These are phyloP conservation scores for Saccharomyces paradoxus DNA, from an alignment of 805 yeast genomes.

Conservation along the genomic window DNA sequence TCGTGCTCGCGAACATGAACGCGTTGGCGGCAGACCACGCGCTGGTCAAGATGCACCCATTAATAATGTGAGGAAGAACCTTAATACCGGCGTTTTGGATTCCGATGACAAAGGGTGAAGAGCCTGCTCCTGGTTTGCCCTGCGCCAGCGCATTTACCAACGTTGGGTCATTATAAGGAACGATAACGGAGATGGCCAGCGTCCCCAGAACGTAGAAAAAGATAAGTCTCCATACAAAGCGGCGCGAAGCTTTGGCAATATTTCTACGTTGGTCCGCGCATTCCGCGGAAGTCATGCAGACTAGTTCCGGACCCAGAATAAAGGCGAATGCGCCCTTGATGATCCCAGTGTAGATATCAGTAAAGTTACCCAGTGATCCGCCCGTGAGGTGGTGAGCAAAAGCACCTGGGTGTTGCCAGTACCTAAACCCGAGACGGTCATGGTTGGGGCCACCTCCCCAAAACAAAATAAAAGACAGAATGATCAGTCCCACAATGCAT, in stretches of 20 bases:
- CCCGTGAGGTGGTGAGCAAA: constrained; percentile 41
- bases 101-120: constrained; percentile 61
- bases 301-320: constrained; percentile 55
- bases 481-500: constrained; percentile 38
- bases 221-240: constrained; percentile 54
- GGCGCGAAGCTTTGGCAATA: constrained; percentile 52
- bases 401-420: constrained; percentile 55
- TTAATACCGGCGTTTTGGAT: constrained; percentile 54
- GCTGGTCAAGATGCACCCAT: constrained; percentile 53
- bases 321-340: constrained; percentile 61
- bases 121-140: constrained; percentile 50
- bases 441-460: constrained; percentile 43
- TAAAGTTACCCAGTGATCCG: constrained; percentile 55
- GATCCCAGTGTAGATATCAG: constrained; percentile 55
- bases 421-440: constrained; percentile 58
- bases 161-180: constrained; percentile 42
- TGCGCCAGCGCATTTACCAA: constrained; percentile 41
- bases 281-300: constrained; percentile 52
- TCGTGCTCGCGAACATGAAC: constrained; percentile 46
- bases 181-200: constrained; percentile 53
- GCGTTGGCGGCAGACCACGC: constrained; percentile 45
- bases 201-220: constrained; percentile 52
- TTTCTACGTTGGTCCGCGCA: constrained; percentile 50
- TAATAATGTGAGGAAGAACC: constrained; percentile 52
- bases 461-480: constrained; percentile 39